phyloP scores from a whole-genome alignment of 2,329 filamentous ascomycete species.

The Penicillium psychrosexuale region DNA sequence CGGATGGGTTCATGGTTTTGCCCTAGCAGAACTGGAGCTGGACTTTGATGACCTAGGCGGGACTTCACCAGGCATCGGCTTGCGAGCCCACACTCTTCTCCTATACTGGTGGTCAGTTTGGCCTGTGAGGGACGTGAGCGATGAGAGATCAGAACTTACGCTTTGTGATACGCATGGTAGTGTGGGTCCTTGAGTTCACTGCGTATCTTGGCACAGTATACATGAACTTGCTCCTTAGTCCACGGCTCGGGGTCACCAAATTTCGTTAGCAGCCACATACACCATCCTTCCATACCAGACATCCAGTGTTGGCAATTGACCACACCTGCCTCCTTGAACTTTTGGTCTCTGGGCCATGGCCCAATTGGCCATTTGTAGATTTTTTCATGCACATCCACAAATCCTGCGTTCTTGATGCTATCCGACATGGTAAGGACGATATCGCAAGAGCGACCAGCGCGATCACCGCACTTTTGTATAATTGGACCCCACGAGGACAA shows the following conservation, averaged over 20 bases:
- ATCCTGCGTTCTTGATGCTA: slow-evolving; percentile 29
- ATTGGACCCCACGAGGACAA: slow-evolving; percentile 14
- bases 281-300: slow-evolving; percentile 29
- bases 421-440: slow-evolving; percentile 23
- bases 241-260: slow-evolving; percentile 16
- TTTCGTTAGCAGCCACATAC: slow-evolving; percentile 31
- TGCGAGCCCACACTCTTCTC: slow-evolving; percentile 6
- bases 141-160: background rate
- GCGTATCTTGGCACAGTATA: slow-evolving; percentile 3
- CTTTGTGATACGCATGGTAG: slow-evolving; percentile 4
- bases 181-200: slow-evolving; percentile 5
- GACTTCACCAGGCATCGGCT: slow-evolving; percentile 4
- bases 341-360: slow-evolving; percentile 29
- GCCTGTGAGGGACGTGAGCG: background rate
- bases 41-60: background rate
- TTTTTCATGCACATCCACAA: slow-evolving; percentile 33
- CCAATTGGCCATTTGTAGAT: slow-evolving; percentile 32
- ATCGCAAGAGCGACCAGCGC: slow-evolving; percentile 21
- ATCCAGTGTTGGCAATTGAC: slow-evolving; percentile 30
- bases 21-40: background rate
- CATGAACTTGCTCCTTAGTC: slow-evolving; percentile 9
- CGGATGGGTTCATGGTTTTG: background rate
- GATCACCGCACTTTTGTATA: slow-evolving; percentile 19
- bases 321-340: slow-evolving; percentile 41
- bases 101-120: background rate